Percentiles rank a stretch among this genome's conserved stretches.
These are phyloP conservation scores for Solanum corneliomulleri DNA, from an alignment of 257 asterid species.

Conservation along the genomic window DNA sequence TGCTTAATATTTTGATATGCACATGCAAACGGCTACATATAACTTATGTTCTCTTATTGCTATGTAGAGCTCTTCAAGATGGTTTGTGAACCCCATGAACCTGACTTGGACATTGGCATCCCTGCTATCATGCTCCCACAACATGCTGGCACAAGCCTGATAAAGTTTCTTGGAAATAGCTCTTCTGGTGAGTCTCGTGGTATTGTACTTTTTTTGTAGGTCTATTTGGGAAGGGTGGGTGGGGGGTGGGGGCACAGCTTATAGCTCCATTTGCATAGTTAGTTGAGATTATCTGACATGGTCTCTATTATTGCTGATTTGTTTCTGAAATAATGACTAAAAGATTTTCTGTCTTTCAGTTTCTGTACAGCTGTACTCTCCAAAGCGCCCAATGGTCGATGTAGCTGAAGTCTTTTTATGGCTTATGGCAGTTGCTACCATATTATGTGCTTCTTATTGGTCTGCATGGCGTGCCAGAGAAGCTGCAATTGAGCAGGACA, in stretches of 20 bases:
- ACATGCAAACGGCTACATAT: not conserved
- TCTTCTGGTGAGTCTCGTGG: conserved; percentile 45
- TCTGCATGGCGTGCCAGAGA: conserved; percentile 95
- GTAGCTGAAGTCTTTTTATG: conserved; percentile 92
- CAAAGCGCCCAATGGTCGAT: conserved; percentile 71
- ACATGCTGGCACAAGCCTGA: conserved; percentile 72
- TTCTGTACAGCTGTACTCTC: conserved; percentile 82
- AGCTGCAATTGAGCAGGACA: conserved; percentile 74
- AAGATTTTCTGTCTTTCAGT: conserved; percentile 26
- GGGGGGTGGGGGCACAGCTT: not conserved
- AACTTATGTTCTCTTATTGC: not conserved
- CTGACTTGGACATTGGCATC: conserved; percentile 51
- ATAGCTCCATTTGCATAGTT: not conserved
- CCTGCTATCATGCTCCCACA: conserved; percentile 93
- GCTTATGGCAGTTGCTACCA: conserved; percentile 92
- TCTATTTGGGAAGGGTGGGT: not conserved
- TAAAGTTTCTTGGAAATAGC: conserved; percentile 27
- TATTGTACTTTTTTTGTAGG: not conserved
- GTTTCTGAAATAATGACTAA: not conserved
- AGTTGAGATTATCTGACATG: not conserved
- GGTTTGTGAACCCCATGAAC: conserved; percentile 85
- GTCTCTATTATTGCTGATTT: not conserved
- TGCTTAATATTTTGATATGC: not conserved
- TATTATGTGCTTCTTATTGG: conserved; percentile 85
- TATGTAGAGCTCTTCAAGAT: conserved; percentile 90